Percentiles rank a stretch among this genome's conserved stretches.
Evolutionary conservation across 306 rosid species (phyloP).

Genomic region (Sphenostylis stenocarpa): DNA sequence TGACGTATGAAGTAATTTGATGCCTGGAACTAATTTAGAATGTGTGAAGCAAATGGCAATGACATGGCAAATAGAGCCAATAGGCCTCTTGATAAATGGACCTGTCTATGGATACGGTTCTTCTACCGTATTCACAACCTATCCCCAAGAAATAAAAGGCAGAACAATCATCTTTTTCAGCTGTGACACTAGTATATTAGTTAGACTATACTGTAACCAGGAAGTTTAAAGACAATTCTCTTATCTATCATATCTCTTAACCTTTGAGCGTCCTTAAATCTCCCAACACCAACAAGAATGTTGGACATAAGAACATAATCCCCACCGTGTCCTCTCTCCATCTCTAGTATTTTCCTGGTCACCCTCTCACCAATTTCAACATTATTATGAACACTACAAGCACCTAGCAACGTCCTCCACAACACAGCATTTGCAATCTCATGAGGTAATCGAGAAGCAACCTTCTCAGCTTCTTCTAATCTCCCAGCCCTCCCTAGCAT

Average conservation of each 20-base stretch:
- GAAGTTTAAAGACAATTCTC: not conserved
- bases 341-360: not conserved
- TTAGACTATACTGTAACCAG: not conserved
- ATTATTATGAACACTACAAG: not conserved
- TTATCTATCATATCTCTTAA: not conserved
- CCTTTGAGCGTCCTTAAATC: not conserved
- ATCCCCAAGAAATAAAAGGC: not conserved
- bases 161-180: not conserved
- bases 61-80: not conserved
- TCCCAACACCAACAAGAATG: not conserved
- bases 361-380: not conserved
- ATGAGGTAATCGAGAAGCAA: not conserved
- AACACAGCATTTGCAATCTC: not conserved
- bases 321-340: not conserved
- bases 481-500: not conserved
- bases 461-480: not conserved
- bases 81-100: no score
- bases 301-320: not conserved
- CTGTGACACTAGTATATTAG: not conserved
- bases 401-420: not conserved
- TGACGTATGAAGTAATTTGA: no score
- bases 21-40: not conserved
- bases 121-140: no score
- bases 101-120: no score
- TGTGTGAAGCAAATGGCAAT: not conserved